Percentiles rank a stretch among this genome's conserved stretches.
Evolutionary conservation across 2,329 filamentous ascomycete species (phyloP).

Genomic region (Penicillium sp.): DNA sequence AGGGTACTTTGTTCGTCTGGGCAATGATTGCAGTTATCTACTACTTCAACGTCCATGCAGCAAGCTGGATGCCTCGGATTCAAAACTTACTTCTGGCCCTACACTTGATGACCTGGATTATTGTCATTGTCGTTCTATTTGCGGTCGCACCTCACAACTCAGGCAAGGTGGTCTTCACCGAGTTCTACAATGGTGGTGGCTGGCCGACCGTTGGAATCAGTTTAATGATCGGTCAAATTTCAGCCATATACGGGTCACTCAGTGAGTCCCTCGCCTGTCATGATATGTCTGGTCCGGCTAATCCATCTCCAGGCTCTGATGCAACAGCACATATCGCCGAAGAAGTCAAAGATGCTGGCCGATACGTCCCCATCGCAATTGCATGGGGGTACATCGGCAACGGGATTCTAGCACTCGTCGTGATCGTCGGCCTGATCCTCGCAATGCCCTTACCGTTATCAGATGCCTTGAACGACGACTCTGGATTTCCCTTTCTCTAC

Average conservation of each 20-base stretch:
- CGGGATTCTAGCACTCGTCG: constrained; percentile 41
- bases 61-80: constrained; percentile 31
- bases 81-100: constrained; percentile 37
- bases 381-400: constrained; percentile 44
- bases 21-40: constrained; percentile 42
- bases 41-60: constrained; percentile 38
- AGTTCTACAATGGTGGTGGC: constrained; percentile 36
- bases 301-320: constrained; percentile 24
- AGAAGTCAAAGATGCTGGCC: constrained; percentile 44
- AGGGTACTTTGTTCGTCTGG: constrained; percentile 47
- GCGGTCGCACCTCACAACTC: constrained; percentile 30
- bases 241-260: constrained; percentile 28
- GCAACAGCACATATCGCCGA: constrained; percentile 41
- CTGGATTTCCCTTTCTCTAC: constrained; percentile 45
- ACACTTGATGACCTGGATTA: constrained; percentile 37
- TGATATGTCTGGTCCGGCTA: neutral
- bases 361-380: constrained; percentile 45
- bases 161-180: constrained; percentile 30
- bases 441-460: constrained; percentile 26
- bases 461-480: constrained; percentile 37
- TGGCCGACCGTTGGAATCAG: constrained; percentile 35
- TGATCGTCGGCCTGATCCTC: constrained; percentile 44
- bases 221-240: constrained; percentile 36
- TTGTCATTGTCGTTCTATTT: constrained; percentile 29
- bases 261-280: constrained; percentile 12